Evolutionary conservation across 2,329 filamentous ascomycete species (phyloP), one percentile per base, ranked within the genome.

Genomic region (Madurella mycetomatis): DNA sequence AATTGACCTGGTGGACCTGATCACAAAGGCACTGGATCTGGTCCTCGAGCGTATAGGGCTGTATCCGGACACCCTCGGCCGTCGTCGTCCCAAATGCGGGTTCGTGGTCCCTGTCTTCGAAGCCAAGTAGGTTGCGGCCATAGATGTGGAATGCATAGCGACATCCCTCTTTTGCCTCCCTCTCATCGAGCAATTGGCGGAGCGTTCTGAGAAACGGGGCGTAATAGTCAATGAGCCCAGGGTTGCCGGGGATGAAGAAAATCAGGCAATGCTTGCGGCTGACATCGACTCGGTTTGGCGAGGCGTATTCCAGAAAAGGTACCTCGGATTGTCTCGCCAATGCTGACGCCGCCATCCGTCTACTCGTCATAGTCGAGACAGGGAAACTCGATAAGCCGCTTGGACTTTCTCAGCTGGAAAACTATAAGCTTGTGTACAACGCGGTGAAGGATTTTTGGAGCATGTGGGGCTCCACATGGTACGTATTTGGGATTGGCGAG

Each of bases 191-290:
- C 12, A 82, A 70, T 0, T 70, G 66, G 44, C 82, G 75, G 2
- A 91, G 71, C 13, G 77, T 73, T 0, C 73, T 73, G 11, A 91
- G 74, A 68, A 90, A 92, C 39, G 80, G 76, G 54, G 72, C 73
- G 69, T 92, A 92, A 76, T 88, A 92, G 53, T 79, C 81, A 48
- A 91, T 80, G 16, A 90, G 75, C 5, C 88, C 88, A 5, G 88
- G 88, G 60, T 92, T 92, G 17, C 88, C 88, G 30, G 86, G 82
- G 41, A 92, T 77, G 69, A 89, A 86, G 72, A 84, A 90, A 61
- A 92, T 72, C 47, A 91, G 78, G 32, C 40, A 58, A 49, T 56
- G 53, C 12, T 49, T 48, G 16, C 51, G 55, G 15, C 9, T 39
- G 15, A 9, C 1, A n/a, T 60, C 47, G 13, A 48, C 13, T 32